Base-by-base conservation (phyloP, 2,329 filamentous ascomycete genomes). In the Cordyceps tenuipes region DNA sequence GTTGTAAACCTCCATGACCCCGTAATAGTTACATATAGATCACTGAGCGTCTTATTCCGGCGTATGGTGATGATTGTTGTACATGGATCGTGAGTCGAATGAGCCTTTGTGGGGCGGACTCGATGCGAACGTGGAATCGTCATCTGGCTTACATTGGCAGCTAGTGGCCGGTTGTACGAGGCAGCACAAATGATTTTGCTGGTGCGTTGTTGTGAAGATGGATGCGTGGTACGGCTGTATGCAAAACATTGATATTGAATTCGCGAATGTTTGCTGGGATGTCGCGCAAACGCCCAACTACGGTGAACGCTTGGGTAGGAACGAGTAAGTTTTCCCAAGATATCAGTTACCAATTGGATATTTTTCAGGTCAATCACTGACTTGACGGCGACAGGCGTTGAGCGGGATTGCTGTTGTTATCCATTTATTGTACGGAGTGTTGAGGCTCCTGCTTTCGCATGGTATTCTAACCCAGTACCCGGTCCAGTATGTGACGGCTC, bases 171-270 rank as follows among this genome's bases (percentile, higher is more conserved):
- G n/a, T 6, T 44, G 55, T 34, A 58, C 47, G 47, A 50, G 36
- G 46, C 34, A 43, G n/a, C 39, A 15, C 31, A 43, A n/a, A 36
- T n/a, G 2, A 23, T 23, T 23, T 47, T n/a, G 41, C 19, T 36
- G 41, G 41, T 31, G 43, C 19, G 41, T 43, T 48, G 44, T 36
- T 29, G 10, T 21, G 34, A 31, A 34, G 43, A 15, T 15, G 44
- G 19, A 39, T 39, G 54, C 19, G 46, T 49, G 44, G 31, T 19
- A 57, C 19, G 31, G 19, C 31, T 23, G 41, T 29, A 41, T 41
- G 44, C 31, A 57, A 57, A 57, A 48, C 53, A 57, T 15, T 57
- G 17, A 41, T 57, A 41, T 49, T 31, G 54, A 57, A 57, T 47
- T 48, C 44, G 54, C 54, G 54, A 48, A 49, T 57, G 54, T 57